Conservation (phyloP, 345 rosid genomes). For the Arabidopsis suecica region DNA sequence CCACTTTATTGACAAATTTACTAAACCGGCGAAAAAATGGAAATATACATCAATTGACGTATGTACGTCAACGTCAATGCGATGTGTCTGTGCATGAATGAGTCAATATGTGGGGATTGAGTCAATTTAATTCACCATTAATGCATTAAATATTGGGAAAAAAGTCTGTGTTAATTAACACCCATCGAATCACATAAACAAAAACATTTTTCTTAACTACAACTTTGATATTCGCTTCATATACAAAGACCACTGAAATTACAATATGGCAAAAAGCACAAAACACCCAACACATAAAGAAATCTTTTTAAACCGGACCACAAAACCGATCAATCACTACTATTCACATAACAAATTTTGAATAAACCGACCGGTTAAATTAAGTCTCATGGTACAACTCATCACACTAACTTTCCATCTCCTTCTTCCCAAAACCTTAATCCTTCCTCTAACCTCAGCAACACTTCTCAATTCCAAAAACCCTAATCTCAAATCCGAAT, state of each 20-base stretch:
- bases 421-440: conserved; percentile 41
- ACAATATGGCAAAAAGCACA: not conserved
- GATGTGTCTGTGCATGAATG: too few species aligned
- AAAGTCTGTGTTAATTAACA: too few species aligned
- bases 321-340: conserved; percentile 19
- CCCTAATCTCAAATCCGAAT: conserved; percentile 49
- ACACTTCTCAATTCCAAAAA: conserved; percentile 49
- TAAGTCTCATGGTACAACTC: conserved; percentile 45
- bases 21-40: too few species aligned
- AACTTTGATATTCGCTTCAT: not conserved
- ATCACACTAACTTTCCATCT: conserved; percentile 27
- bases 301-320: not conserved
- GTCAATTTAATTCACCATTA: too few species aligned
- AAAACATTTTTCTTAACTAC: too few species aligned
- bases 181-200: too few species aligned
- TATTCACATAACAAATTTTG: conserved; percentile 42
- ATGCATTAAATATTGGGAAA: too few species aligned
- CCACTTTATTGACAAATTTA: too few species aligned
- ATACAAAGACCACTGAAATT: not conserved
- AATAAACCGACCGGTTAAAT: conserved; percentile 35
- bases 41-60: too few species aligned
- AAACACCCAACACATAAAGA: not conserved
- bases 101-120: too few species aligned
- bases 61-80: too few species aligned
- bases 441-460: conserved; percentile 53